Base-by-base conservation (phyloP, 306 rosid species). In the Medicago ruthenica region DNA sequence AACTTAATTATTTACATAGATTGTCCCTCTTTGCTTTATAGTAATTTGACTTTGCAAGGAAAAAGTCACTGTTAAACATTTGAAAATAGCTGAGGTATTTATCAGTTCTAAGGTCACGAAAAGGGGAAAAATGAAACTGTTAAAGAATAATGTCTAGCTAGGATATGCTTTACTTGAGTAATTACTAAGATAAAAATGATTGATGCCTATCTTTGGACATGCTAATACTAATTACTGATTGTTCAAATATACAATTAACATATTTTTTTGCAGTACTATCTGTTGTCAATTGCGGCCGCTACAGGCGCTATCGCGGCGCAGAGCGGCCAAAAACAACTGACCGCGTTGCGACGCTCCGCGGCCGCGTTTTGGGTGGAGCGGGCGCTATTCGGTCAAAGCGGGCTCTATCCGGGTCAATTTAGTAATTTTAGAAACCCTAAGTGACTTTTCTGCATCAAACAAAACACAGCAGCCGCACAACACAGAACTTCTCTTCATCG, bases 161-260 rank as follows among this genome's bases (percentile, higher is more conserved):
- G 39, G 79, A 47, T 47, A 75, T 47, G 48, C n/a, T 44, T 12
- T 0, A 44, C 78, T 59, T 45, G n/a, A 36, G 20, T 63, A 67
- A 64, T 20, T 48, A 15, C 39, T 37, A 15, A 48, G 47, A 75
- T 68, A 54, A 11, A 44, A 44, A 44, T 3, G n/a, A 12, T 44
- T 3, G n/a, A 11, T 44, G 15, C 60, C 61, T 8, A 31, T 44
- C 40, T 51, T 50, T 27, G 68, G 41, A 2, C 59, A 36, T 27
- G 63, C 22, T 60, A 62, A 68, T 68, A 59, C 60, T 69, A 50
- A 62, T 75, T 24, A 70, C 69, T 47, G 58, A 61, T 37, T 13
- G 53, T 68, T 36, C 31, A 75, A 61, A 51, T 20, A 3, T 55
- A 55, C 14, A 4, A 8, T 55, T 1, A 21, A 9, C 5, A 18